Percentiles rank a stretch among this genome's conserved stretches.
Conservation (phyloP, 441 rosid species). For the Aquilaria agallochum region DNA sequence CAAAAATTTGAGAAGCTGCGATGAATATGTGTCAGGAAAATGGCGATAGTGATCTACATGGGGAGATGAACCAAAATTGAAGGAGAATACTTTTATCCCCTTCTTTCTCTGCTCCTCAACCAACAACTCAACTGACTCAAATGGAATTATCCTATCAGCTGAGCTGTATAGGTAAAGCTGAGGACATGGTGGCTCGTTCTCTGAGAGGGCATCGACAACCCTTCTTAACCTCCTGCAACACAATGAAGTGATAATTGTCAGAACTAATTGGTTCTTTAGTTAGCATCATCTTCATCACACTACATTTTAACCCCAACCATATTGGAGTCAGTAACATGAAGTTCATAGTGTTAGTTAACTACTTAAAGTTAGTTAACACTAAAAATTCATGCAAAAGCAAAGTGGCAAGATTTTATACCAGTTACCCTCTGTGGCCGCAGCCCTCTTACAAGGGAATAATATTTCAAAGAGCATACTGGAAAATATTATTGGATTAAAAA, state of each 20-base stretch:
- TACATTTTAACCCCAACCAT: background rate
- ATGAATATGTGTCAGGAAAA: constrained; percentile 51
- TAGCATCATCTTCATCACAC: background rate
- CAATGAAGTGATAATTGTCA: constrained; percentile 2
- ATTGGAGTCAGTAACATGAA: no score
- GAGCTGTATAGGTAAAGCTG: constrained; percentile 89
- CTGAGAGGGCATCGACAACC: constrained; percentile 29
- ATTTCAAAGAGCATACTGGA: no score
- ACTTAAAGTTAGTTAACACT: no score
- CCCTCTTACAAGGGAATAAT: no score
- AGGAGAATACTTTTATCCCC: constrained; percentile 50
- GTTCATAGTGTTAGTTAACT: no score
- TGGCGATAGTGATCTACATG: constrained; percentile 85
- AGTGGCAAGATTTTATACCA: no score
- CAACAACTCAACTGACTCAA: constrained; percentile 44
- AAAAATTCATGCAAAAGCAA: no score
- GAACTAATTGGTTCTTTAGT: background rate
- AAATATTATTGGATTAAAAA: no score
- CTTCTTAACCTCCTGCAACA: constrained; percentile 59
- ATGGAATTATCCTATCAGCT: constrained; percentile 64
- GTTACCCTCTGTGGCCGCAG: no score
- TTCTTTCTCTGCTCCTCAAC: constrained; percentile 51
- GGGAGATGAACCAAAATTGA: constrained; percentile 59
- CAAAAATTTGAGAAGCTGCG: constrained; percentile 52
- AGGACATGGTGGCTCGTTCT: constrained; percentile 62